Evolutionary conservation across 164 flowering plant genomes (phyloP).

Genomic region (Protea cynaroides): DNA sequence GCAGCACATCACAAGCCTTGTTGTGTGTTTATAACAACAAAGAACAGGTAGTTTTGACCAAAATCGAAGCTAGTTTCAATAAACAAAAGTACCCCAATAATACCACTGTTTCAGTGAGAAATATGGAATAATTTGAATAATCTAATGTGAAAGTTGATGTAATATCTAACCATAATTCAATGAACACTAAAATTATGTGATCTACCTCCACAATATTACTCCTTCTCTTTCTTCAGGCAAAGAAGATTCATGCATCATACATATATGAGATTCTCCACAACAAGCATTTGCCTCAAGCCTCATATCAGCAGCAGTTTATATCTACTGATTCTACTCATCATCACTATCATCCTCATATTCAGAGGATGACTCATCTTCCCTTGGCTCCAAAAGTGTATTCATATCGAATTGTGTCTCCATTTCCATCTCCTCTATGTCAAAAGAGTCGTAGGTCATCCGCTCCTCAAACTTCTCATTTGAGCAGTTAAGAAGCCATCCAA

Average conservation of each 20-base stretch:
- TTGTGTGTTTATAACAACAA: background rate
- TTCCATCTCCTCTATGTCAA: slow-evolving; percentile 79
- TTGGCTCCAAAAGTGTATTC: slow-evolving; percentile 48
- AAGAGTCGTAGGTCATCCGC: slow-evolving; percentile 66
- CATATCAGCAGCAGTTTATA: background rate
- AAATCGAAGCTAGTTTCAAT: background rate
- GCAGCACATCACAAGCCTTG: background rate
- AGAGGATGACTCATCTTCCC: slow-evolving; percentile 48
- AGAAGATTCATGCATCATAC: too few species aligned
- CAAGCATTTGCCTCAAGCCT: too few species aligned
- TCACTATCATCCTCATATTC: slow-evolving; percentile 58
- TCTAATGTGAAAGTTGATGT: too few species aligned
- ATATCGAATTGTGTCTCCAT: slow-evolving; percentile 63
- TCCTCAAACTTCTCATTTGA: slow-evolving; percentile 74
- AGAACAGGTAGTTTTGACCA: background rate
- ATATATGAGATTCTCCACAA: too few species aligned
- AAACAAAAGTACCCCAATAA: background rate
- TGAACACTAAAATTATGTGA: too few species aligned
- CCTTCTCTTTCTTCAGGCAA: too few species aligned
- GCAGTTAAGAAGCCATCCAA: slow-evolving; percentile 90
- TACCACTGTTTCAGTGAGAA: background rate
- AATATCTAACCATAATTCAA: too few species aligned
- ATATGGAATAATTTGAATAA: too few species aligned
- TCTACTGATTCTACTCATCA: slow-evolving; percentile 33
- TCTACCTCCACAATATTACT: too few species aligned